Base-by-base conservation (phyloP, 768 basidiomycete species). In the Goffeauzyma gilvescens region DNA sequence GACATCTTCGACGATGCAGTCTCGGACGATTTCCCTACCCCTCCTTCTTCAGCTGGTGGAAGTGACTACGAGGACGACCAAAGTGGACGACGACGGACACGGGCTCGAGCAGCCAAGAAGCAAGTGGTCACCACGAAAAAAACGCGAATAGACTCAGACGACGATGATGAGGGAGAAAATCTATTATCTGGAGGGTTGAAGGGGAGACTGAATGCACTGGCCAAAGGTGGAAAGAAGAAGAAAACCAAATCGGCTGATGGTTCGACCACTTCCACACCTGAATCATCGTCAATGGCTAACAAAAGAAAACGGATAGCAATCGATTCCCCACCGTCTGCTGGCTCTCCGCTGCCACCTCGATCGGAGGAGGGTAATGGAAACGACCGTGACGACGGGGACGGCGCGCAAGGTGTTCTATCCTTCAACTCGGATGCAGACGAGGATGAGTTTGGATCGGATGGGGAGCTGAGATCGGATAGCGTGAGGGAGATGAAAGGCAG, bases 1-100 rank as follows among this genome's bases (percentile, higher is more conserved):
- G 24, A 20, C 8, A 38, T 38, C 22, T 38, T 38, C 27, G 37
- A 38, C 37, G 37, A 38, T 26, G 37, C 23, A 4, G 37, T 24
- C 21, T n/a, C n/a, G n/a, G n/a, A n/a, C n/a, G n/a, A n/a, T n/a
- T n/a, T n/a, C n/a, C n/a, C n/a, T n/a, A n/a, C n/a, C n/a, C n/a
- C n/a, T n/a, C n/a, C n/a, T n/a, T n/a, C n/a, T n/a, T n/a, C n/a
- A n/a, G n/a, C n/a, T n/a, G n/a, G n/a, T n/a, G n/a, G n/a, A n/a
- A 25, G 27, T 25, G 37, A 24, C 8, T 10, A 38, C 14, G 37
- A 38, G n/a, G 27, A 25, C 37, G 34, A 35, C n/a, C 22, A 38
- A 24, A 25, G 27, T 6, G 37, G 24, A n/a, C 20, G n/a, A 18
- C n/a, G 37, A n/a, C 37, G 27, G 14, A 38, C 6, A 38, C 37